Evolutionary conservation across 1,139 yeast species (phyloP), one percentile per base, ranked within the genome.

Genomic region (Scheffersomyces lignicola): DNA sequence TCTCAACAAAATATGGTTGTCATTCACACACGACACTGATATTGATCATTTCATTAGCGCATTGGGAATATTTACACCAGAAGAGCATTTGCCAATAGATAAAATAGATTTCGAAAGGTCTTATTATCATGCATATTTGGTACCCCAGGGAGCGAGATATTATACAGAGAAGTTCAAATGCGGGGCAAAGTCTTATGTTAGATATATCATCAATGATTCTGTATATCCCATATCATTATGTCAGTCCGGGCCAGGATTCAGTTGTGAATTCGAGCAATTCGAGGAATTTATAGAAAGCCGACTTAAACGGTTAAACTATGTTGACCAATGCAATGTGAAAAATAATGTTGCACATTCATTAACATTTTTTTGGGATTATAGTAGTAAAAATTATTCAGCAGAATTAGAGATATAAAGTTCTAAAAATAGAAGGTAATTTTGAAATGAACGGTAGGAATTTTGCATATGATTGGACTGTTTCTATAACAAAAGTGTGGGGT

Each of bases 11-110:
- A 49, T 70, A 47, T 43, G 62, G 61, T 56, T 73, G 39, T 63
- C 73, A 18, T 79, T 79, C 50, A 64, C 76, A 18, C 86, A 80
- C 51, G 84, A 80, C 50, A 65, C 76, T 28, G 79, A 78, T 47
- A 56, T 79, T 28, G 64, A 73, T 34, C 60, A 73, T 20, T 68
- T 65, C 44, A 59, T 73, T 33, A 58, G 79, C 24, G 74, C 80
- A 4, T 58, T 78, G 34, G 83, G 82, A 3, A 48, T 78, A 29
- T 65, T 72, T 25, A 65, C 62, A 39, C 37, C 52, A 13, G 24
- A 35, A 10, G 36, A 48, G 50, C 65, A 52, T 47, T 71, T 40
- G 45, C 66, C 67, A 4, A 49, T 50, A 6, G 51, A 54, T 12
- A 56, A 58, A 34, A 56, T 65, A 33, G 60, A 61, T 24, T 66